Conservation (phyloP, 78 protist species). For the slime mould (Dictyostelium discoideum) region DNA sequence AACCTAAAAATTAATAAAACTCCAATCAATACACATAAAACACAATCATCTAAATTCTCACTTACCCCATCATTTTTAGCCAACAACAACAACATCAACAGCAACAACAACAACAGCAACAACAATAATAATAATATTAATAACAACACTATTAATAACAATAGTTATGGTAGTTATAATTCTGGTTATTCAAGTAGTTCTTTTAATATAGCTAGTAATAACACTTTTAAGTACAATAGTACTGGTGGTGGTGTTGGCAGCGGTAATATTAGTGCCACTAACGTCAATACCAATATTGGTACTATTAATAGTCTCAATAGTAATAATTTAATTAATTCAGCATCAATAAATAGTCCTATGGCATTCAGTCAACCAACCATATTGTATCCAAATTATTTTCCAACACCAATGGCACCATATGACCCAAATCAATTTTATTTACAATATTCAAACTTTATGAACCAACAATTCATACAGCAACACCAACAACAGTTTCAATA, state of each 20-base stretch:
- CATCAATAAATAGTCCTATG: neutral
- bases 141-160: neutral
- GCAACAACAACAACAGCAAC: neutral
- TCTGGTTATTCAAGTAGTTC: neutral
- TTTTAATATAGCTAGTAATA: neutral
- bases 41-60: neutral
- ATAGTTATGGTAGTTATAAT: neutral
- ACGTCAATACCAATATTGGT: neutral
- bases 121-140: neutral
- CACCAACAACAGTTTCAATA: neutral
- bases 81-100: neutral
- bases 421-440: conserved; percentile 5
- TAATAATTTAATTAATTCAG: neutral
- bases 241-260: too few relatives aligned
- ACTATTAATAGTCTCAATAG: neutral
- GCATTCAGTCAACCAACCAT: neutral
- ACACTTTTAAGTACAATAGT: neutral
- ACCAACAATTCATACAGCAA: neutral
- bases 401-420: neutral
- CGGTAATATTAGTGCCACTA: neutral
- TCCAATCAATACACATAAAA: neutral
- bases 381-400: neutral
- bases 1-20: neutral
- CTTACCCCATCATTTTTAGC: neutral
- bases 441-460: neutral